Conservation (phyloP, 805 yeast species). For the Candida ipomoeae region DNA sequence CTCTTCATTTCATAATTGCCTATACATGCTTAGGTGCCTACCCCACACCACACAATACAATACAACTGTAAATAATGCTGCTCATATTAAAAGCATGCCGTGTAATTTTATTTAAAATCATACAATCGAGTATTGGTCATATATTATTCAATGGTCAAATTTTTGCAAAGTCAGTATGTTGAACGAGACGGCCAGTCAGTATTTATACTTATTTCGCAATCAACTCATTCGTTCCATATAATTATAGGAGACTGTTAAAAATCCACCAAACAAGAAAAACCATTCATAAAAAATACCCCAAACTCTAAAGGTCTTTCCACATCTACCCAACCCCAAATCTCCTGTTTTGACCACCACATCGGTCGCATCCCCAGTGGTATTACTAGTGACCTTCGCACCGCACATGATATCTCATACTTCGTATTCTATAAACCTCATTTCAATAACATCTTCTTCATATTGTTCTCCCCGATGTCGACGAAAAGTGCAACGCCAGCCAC, state of each 20-base stretch:
- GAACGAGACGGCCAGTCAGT: neutral
- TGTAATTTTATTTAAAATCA: no score
- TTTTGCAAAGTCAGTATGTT: no score
- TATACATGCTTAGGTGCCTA: no score
- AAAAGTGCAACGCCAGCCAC: conserved; percentile 20
- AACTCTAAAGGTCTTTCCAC: neutral
- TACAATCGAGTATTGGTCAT: no score
- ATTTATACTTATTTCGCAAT: neutral
- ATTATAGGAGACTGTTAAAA: neutral
- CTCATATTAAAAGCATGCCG: no score
- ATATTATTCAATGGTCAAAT: no score
- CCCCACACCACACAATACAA: no score
- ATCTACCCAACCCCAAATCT: neutral
- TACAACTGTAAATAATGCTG: no score
- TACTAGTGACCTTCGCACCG: neutral
- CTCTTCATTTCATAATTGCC: no score
- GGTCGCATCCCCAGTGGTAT: neutral
- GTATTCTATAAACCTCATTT: neutral
- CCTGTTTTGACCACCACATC: neutral
- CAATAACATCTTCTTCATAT: neutral
- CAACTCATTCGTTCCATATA: neutral
- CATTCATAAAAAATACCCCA: neutral
- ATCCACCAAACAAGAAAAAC: neutral
- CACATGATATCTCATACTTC: neutral
- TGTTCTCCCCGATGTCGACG: conserved; percentile 10